phyloP scores from a whole-genome alignment of 108 stramenopile species.

The Cyclostephanos invisitatus region DNA sequence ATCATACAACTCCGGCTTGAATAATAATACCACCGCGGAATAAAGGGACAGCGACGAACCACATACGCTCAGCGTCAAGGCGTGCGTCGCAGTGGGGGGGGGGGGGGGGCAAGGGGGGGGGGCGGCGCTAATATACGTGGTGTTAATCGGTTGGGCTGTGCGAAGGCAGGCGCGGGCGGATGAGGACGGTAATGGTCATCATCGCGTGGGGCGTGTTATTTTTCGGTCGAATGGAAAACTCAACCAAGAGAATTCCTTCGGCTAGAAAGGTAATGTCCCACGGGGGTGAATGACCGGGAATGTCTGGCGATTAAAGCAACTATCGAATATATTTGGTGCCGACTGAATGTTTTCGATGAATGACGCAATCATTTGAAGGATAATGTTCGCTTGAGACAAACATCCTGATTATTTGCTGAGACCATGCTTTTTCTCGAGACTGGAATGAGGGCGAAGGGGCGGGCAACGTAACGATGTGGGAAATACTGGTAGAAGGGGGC shows the following conservation, averaged over 20 bases:
- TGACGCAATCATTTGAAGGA: conserved; percentile 33
- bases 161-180: conserved; percentile 37
- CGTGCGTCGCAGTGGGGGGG: conserved; percentile 30
- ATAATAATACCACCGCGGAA: not conserved
- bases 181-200: conserved; percentile 54
- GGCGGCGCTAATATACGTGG: conserved; percentile 44
- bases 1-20: too few relatives aligned
- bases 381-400: not conserved
- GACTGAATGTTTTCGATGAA: conserved; percentile 32
- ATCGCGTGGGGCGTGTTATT: conserved; percentile 15
- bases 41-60: conserved; percentile 37
- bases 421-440: conserved; percentile 15
- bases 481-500: not conserved
- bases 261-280: not conserved
- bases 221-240: not conserved
- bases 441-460: not conserved
- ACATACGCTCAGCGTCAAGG: conserved; percentile 47
- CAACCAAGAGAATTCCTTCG: not conserved
- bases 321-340: not conserved
- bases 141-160: conserved; percentile 39
- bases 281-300: conserved; percentile 43
- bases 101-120: conserved; percentile 4
- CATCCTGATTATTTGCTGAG: conserved; percentile 33
- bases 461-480: not conserved
- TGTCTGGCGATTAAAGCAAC: conserved; percentile 17